These are phyloP conservation scores for thale cress (Arabidopsis thaliana) DNA, from an alignment of 345 rosid species.

Conservation along the genomic window TAIR10.1 NC_003074.8:20767001-20767500, in stretches of 20 bases:
- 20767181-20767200: conserved; percentile 93
- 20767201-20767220: conserved; percentile 84
- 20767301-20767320: too few species aligned
- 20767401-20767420: neutral
- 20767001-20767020: conserved; percentile 83
- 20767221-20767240: conserved; percentile 8
- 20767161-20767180: conserved; percentile 68
- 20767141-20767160: conserved; percentile 76
- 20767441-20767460: neutral
- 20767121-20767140: conserved; percentile 94
- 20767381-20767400: neutral
- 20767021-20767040: conserved; percentile 68
- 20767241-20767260: neutral
- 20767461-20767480: neutral
- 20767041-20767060: conserved; percentile 78
- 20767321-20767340: too few species aligned
- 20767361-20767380: too few species aligned
- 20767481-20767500: conserved; percentile 1
- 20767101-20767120: conserved; percentile 66
- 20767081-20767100: conserved; percentile 62
- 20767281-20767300: neutral
- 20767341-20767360: too few species aligned
- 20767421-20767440: neutral
- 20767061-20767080: conserved; percentile 61
- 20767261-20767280: neutral